A percentile compares a stretch with the other conserved stretches of the same genome.
These are phyloP conservation scores for Melaleuca quinquenervia DNA, from an alignment of 345 rosid species.

Conservation along the genomic window DNA sequence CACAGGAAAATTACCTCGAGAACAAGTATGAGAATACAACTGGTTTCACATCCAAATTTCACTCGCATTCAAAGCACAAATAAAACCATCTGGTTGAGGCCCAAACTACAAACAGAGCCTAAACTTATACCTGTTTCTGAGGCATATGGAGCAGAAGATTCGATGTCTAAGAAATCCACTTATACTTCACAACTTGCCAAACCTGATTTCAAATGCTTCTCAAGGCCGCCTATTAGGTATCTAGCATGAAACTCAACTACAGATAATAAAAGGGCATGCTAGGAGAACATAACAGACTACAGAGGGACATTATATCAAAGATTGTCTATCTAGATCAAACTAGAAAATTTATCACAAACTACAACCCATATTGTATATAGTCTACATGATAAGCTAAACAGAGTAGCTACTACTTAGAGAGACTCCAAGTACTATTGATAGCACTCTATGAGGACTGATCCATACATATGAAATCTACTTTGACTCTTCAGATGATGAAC, in stretches of 20 bases:
- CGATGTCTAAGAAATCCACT: not conserved
- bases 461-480: constrained; percentile 9
- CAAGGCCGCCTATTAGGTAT: not conserved
- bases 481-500: not conserved
- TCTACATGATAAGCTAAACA: constrained; percentile 30
- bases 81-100: not conserved
- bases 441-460: constrained; percentile 14
- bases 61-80: not conserved
- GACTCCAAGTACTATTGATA: constrained; percentile 12
- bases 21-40: not conserved
- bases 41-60: not conserved
- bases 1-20: not conserved
- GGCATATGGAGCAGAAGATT: not conserved
- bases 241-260: not conserved
- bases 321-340: constrained; percentile 26
- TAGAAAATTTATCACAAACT: not conserved
- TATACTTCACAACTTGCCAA: not conserved
- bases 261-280: not conserved
- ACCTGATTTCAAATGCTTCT: not conserved
- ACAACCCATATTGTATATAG: constrained; percentile 6
- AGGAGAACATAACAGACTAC: not conserved
- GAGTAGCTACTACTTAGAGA: not conserved
- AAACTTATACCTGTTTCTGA: not conserved
- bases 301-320: not conserved
- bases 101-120: not conserved